phyloP scores from a whole-genome alignment of 352 stramenopile genomes.

The Globisporangium nunn region DNA sequence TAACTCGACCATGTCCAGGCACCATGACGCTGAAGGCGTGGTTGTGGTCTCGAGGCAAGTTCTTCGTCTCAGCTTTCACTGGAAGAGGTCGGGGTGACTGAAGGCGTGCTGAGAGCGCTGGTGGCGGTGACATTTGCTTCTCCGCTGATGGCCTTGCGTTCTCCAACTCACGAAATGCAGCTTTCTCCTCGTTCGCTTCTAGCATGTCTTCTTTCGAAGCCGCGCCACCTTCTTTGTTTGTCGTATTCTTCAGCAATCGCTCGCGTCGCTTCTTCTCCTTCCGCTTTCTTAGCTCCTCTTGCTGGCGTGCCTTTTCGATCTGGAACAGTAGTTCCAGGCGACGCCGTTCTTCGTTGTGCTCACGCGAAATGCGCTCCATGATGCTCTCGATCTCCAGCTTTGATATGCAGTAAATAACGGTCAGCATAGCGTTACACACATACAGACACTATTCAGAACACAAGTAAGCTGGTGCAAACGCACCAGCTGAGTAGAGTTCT shows the following conservation, averaged over 20 bases:
- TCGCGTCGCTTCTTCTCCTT: constrained; percentile 62
- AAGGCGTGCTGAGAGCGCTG: constrained; percentile 11
- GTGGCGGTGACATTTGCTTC: constrained; percentile 10
- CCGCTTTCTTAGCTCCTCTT: constrained; percentile 53
- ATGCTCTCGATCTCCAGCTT: constrained; percentile 56
- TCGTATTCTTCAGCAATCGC: constrained; percentile 34
- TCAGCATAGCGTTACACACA: constrained; percentile 2
- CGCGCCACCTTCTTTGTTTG: background rate
- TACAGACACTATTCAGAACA: background rate
- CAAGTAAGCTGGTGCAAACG: background rate
- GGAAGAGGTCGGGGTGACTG: background rate
- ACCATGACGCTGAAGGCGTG: constrained; percentile 24
- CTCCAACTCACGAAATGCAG: background rate
- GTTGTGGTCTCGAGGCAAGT: background rate
- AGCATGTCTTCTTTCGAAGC: background rate
- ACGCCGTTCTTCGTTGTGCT: constrained; percentile 60
- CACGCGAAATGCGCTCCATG: constrained; percentile 49
- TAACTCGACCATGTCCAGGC: constrained; percentile 37
- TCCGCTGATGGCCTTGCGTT: background rate
- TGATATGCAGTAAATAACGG: background rate
- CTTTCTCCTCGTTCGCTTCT: background rate
- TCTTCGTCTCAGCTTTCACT: constrained; percentile 24
- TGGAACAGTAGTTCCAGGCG: constrained; percentile 56
- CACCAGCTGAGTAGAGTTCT: constrained; percentile 12
- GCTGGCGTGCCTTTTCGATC: constrained; percentile 58